A percentile compares a stretch with the other conserved stretches of the same genome.
Evolutionary conservation across 2,329 filamentous ascomycete genomes (phyloP).

Genomic region (Monilinia polystroma): DNA sequence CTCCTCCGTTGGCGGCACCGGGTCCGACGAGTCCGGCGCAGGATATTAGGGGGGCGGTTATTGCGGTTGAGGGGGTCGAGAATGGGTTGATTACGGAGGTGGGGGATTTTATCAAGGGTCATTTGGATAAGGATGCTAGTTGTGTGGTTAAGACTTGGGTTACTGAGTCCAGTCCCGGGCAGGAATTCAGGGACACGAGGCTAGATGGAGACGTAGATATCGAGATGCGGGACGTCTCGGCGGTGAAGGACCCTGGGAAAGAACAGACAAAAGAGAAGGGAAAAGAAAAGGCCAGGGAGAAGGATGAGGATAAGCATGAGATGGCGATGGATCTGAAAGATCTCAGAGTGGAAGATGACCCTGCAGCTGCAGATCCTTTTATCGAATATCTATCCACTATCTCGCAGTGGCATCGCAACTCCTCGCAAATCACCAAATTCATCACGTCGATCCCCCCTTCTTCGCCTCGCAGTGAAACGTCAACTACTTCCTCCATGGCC

Average conservation of each 20-base stretch:
- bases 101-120: conserved; percentile 56
- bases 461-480: conserved; percentile 6
- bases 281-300: background rate
- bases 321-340: conserved; percentile 15
- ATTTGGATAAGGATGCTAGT: conserved; percentile 35
- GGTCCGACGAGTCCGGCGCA: conserved; percentile 40
- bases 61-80: conserved; percentile 78
- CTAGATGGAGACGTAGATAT: conserved; percentile 22
- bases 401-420: conserved; percentile 72
- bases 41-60: conserved; percentile 69
- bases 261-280: background rate
- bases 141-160: conserved; percentile 38
- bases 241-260: background rate
- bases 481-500: background rate
- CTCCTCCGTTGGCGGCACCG: conserved; percentile 58
- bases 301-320: background rate
- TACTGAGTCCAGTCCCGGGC: conserved; percentile 9
- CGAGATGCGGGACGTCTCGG: conserved; percentile 28
- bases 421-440: conserved; percentile 64
- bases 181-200: background rate
- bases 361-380: conserved; percentile 43
- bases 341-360: background rate
- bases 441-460: conserved; percentile 45
- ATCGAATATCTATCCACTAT: conserved; percentile 66
- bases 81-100: conserved; percentile 52